Base-by-base conservation (phyloP, 75 land plant genomes). In the Cunninghamia lanceolata region DNA sequence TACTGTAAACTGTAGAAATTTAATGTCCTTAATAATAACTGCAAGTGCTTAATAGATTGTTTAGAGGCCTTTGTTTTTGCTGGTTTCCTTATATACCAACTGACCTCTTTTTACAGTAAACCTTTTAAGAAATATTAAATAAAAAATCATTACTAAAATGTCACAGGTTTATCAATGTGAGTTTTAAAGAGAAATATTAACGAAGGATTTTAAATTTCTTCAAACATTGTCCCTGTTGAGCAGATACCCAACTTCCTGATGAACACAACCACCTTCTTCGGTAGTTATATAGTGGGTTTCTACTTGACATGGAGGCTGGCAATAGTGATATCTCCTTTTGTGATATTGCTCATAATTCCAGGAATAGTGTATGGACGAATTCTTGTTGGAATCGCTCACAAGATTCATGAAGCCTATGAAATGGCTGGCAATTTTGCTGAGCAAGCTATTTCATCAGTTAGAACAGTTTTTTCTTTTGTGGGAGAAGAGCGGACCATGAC, bases 381-480 rank as follows among this genome's bases (percentile, higher is more conserved):
- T 43, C 66, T 92, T 9, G 43, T 77, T 59, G 59, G 82, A 5
- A 39, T 88, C 3, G 47, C 85, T n/a, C 59, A 79, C 38, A 75
- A 83, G 13, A 85, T 84, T 30, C 80, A 66, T 10, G 70, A 42
- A 10, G 87, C 88, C 25, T 91, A 92, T 84, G 75, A 39, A 32
- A 87, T 75, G 73, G 92, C 93, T 9, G 90, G 87, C 9, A 50
- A 28, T 40, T 46, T 89, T 21, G 92, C 88, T 9, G 90, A 92
- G 85, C 92, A 93, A 87, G 88, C 88, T 5, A 47, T 93, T 30
- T 89, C 91, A 9, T 89, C 93, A 45, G 82, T 92, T 11, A 83
- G 89, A 36, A 92, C 94, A 38, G 93, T 93, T n/a, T 93, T 87
- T 73, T 92, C 93, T 16, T 93, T 92, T 75, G 91, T 84, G 16